Percentiles rank a stretch among this genome's conserved stretches.
Evolutionary conservation across 257 asterid genomes (phyloP).

Genomic region (Knoxia roxburghii): DNA sequence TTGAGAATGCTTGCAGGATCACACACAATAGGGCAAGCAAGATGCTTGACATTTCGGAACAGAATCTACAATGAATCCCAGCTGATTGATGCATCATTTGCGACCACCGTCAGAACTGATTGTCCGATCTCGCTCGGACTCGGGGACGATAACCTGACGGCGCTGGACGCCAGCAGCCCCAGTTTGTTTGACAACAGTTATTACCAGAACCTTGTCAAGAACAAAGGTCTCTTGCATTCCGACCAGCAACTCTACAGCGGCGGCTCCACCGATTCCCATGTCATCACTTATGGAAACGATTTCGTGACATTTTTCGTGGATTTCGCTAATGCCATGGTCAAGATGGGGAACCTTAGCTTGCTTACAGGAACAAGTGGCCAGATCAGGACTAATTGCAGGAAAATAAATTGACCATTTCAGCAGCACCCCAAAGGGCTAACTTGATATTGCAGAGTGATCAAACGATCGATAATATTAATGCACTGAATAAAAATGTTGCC

Average conservation of each 20-base stretch:
- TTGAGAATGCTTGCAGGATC: constrained; percentile 31
- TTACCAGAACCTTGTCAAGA: constrained; percentile 31
- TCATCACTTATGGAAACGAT: constrained; percentile 26
- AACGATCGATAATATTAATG: too few species aligned
- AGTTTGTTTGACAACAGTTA: constrained; percentile 42
- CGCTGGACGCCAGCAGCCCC: constrained; percentile 41
- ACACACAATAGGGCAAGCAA: constrained; percentile 62
- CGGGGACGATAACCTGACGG: constrained; percentile 41
- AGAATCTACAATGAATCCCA: constrained; percentile 56
- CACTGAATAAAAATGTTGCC: too few species aligned
- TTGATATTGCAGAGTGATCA: too few species aligned
- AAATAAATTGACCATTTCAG: constrained; percentile 24
- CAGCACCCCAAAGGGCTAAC: too few species aligned
- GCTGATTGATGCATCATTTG: constrained; percentile 45
- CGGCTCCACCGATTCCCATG: constrained; percentile 41
- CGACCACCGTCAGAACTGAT: constrained; percentile 40
- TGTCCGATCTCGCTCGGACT: constrained; percentile 47
- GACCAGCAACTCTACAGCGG: constrained; percentile 63
- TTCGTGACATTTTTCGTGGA: constrained; percentile 34
- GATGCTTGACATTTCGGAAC: constrained; percentile 41
- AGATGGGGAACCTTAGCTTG: constrained; percentile 52
- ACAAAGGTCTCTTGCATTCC: constrained; percentile 52
- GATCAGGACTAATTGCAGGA: constrained; percentile 56
- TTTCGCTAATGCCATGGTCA: constrained; percentile 49
- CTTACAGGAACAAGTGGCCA: constrained; percentile 44